Evolutionary conservation across 192 early-diverging fungal species (phyloP), one percentile per base, ranked within the genome.

Genomic region (Lunasporangiospora selenospora): DNA sequence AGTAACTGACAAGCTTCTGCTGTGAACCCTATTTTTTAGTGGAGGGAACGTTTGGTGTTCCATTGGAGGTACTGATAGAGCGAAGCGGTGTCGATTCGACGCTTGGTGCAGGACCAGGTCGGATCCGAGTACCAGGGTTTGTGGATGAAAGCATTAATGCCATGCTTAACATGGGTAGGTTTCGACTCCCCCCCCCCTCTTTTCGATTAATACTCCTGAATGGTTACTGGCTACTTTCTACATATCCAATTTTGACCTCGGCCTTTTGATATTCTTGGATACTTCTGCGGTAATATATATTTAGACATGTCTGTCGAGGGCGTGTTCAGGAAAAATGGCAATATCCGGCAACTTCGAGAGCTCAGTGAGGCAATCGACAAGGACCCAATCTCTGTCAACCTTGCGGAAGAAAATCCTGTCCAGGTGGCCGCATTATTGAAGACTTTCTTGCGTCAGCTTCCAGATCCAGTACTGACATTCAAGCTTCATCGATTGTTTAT

Each of bases 251-350:
- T n/a, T n/a, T n/a, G n/a, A n/a, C n/a, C n/a, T n/a, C n/a, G n/a
- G n/a, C n/a, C n/a, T n/a, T n/a, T n/a, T n/a, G n/a, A n/a, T n/a
- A n/a, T n/a, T n/a, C n/a, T n/a, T n/a, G n/a, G n/a, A n/a, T n/a
- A n/a, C n/a, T n/a, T n/a, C n/a, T n/a, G n/a, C n/a, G n/a, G n/a
- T n/a, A n/a, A n/a, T n/a, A n/a, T n/a, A n/a, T n/a, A n/a, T n/a
- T n/a, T 52, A 71, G 69, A 73, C 21, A 81, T 99, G 83, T 84
- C 87, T 2, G 87, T 92, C 15, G 96, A 98, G 73, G 97, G 97
- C 6, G 90, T 98, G 15, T 99, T 99, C 82, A 82, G 97, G 62
- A 98, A 98, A 77, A 99, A 97, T 67, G 97, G 97, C 21, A 99
- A 99, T 61, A 96, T 99, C 62, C 80, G 93, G 55, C 77, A 91